Percentiles rank a stretch among this genome's conserved stretches.
Evolutionary conservation across 164 flowering plant genomes (phyloP).

Genomic region (Sextonia rubra): DNA sequence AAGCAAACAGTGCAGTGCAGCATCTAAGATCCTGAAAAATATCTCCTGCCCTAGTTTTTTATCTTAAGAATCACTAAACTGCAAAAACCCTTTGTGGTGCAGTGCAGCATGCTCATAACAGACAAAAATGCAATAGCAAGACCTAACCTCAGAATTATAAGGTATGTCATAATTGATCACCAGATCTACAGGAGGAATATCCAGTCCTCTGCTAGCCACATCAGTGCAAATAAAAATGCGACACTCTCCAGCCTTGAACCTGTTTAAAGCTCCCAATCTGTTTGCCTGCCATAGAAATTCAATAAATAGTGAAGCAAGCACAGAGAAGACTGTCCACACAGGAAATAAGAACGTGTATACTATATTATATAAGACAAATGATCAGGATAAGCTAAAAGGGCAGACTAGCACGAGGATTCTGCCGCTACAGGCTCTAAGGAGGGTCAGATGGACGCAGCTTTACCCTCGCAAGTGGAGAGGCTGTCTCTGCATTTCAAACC

Average conservation of each 20-base stretch:
- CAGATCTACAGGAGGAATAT: conserved; percentile 89
- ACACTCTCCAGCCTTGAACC: conserved; percentile 89
- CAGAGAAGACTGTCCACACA: background rate
- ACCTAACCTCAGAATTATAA: conserved; percentile 66
- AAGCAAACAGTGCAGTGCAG: too few relatives aligned
- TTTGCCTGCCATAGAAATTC: conserved; percentile 45
- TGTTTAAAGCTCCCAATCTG: conserved; percentile 80
- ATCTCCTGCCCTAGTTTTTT: too few relatives aligned
- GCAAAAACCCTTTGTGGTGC: background rate
- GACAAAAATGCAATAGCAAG: background rate
- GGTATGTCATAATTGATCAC: conserved; percentile 95
- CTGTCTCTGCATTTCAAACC: too few relatives aligned
- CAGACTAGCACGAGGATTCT: too few relatives aligned
- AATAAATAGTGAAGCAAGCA: background rate
- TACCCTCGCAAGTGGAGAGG: too few relatives aligned
- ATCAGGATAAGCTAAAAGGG: too few relatives aligned
- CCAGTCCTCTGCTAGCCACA: conserved; percentile 95
- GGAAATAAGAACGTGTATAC: too few relatives aligned
- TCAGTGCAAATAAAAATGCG: conserved; percentile 85
- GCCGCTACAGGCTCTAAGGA: too few relatives aligned
- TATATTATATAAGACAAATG: background rate
- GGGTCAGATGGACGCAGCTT: too few relatives aligned
- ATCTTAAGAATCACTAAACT: too few relatives aligned
- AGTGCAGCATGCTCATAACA: background rate
- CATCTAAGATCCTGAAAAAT: too few relatives aligned